Evolutionary conservation across 257 asterid species (phyloP), one percentile per base, ranked within the genome.

Genomic region (Solanum ahanhuiri): DNA sequence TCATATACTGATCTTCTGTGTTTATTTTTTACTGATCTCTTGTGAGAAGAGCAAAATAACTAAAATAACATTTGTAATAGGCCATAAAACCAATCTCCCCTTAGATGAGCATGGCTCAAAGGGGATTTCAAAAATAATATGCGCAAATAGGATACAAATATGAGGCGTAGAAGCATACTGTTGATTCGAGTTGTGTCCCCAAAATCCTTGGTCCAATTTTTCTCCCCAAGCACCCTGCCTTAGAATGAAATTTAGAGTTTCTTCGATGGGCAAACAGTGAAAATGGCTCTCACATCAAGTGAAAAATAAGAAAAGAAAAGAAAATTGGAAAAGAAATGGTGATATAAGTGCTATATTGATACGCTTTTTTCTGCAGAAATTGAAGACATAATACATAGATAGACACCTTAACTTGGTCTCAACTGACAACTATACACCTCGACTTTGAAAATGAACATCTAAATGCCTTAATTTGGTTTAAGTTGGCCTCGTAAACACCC

Each of bases 201-300:
- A 93, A 87, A 85, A 93, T 89, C 87, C 93, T 90, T 86, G 98
- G 98, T 84, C 94, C 93, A 82, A 94, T 86, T 86, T 85, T 93
- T 87, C 93, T 92, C 58, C 95, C 92, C 90, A 93, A 77, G 91
- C 96, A 94, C 35, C 98, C 98, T 94, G 71, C 91, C 87, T 79
- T 72, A 31, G 28, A 25, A 39, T 67, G 82, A 84, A 64, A 45
- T 69, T 45, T 67, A 28, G 39, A 81, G 39, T 79, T 79, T 45
- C 64, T 79, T 79, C 83, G 28, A 22, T 43, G n/a, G 14, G 8
- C 30, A 72, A 72, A 20, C 17, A 72, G 51, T 72, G 81, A 63
- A 67, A 67, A 67, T 66, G 73, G 20, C 35, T 25, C 73, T 23
- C 73, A 57, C 64, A 57, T 57, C 23, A 54, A 54, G n/a, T 54